Evolutionary conservation across 257 asterid species (phyloP), one percentile per base, ranked within the genome.

Genomic region (Fraxinus excelsior): DNA sequence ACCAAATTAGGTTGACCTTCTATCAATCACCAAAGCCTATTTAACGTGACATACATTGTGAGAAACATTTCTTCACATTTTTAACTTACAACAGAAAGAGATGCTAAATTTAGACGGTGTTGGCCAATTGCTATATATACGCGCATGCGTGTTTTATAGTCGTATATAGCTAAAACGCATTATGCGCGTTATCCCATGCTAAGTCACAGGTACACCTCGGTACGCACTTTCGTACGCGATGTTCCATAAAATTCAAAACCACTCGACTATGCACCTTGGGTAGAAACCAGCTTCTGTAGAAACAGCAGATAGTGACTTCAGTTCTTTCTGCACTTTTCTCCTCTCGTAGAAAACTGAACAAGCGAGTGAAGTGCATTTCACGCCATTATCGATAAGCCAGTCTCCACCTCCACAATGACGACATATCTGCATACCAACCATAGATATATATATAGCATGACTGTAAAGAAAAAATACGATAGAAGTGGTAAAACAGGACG

Each of bases 401-500:
- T 93, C 99, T 3, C 96, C 99, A 67, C 99, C 99, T 73, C 99
- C 99, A 82, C 99, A 95, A 60, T 92, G 92, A 77, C 96, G 87
- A 78, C 99, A 95, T 78, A 95, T 93, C 99, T 95, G 88, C 86
- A 71, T 10, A 18, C 3, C 0, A 62, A 26, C 9, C 64, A 21
- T 12, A 35, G 25, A 56, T 53, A 53, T 19, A 53, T 19, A 56
- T 19, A 19, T n/a, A 56, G 10, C 3, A 56, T n/a, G 25, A n/a
- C 65, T 5, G 28, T 2, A n/a, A 56, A n/a, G 65, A 56, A 56
- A 53, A 56, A 56, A 56, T 56, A n/a, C 25, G 21, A 19, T 6
- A 13, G 14, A 38, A n/a, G 12, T 18, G 7, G 28, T n/a, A 7
- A 56, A 56, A 56, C 12, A 18, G 26, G 65, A 6, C 10, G 26